Evolutionary conservation across 2,329 filamentous ascomycete genomes (phyloP), one percentile per base, ranked within the genome.

Genomic region (Ascochyta koolunga): DNA sequence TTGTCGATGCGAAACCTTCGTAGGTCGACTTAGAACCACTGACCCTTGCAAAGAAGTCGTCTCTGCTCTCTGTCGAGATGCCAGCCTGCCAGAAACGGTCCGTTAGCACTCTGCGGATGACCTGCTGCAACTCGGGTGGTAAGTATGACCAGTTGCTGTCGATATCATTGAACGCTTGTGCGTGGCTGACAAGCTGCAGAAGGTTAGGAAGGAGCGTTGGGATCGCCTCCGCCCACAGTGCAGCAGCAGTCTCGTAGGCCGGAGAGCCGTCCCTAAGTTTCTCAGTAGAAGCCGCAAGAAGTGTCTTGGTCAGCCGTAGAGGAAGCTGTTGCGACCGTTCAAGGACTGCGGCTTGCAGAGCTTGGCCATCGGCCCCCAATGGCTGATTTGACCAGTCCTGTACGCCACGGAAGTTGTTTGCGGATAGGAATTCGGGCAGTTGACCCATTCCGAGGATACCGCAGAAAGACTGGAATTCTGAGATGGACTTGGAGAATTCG

Each of bases 31-130:
- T 96, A 50, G 95, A 96, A 27, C 91, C 89, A 50, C 91, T 86
- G 2, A 99, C 93, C 35, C 91, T 86, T 27, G 91, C 90, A 74
- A 97, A 98, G 72, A 99, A 99, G 54, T 98, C 93, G 59, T 98
- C 95, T 72, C 95, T 92, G 65, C 91, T 98, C 22, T 96, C 95
- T 58, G 89, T 90, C 0, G 95, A 98, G 44, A 99, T 99, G 9
- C 95, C 95, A 6, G 93, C 91, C 79, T 99, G 95, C 95, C 95
- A 99, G 73, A 99, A 99, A 21, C 95, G 85, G 75, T 99, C 95
- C 13, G 92, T 96, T 19, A 99, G 79, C 18, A 98, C 91, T 19
- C 90, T 85, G 37, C 86, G 84, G 33, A 98, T 89, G 46, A 96
- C 86, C 5, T 83, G 78, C 54, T 87, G 87, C 80, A 96, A 88